Conservation (phyloP, 139 green algal species). For the Microglena sp. region DNA sequence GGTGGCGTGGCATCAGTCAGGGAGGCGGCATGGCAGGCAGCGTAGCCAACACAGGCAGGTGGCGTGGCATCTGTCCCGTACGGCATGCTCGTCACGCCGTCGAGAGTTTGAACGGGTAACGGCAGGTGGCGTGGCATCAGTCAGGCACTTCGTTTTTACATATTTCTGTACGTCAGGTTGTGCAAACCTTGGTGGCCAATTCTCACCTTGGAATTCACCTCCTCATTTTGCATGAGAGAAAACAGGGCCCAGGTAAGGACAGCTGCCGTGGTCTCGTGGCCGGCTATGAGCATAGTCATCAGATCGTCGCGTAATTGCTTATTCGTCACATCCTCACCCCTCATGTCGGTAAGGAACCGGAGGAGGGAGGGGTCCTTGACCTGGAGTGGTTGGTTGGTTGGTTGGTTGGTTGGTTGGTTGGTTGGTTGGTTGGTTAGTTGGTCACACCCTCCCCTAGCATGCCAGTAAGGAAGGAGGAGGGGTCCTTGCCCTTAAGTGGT, state of each 20-base stretch:
- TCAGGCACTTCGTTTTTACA: no score
- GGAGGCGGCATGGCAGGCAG: no score
- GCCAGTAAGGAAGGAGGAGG: background rate
- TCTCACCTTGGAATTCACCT: slow-evolving; percentile 41
- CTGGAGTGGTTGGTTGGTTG: no score
- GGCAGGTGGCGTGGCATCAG: no score
- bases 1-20: no score
- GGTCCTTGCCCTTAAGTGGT: background rate
- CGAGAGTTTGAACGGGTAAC: no score
- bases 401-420: no score
- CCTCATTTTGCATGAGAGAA: slow-evolving; percentile 49
- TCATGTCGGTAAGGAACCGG: slow-evolving; percentile 94
- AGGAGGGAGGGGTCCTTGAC: slow-evolving; percentile 80
- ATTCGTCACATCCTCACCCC: slow-evolving; percentile 76
- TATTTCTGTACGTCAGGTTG: no score
- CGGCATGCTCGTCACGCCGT: no score
- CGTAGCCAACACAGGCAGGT: no score
- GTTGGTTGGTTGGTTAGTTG: no score
- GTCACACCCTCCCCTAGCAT: background rate
- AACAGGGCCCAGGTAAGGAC: slow-evolving; percentile 84
- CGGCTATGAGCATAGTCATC: slow-evolving; percentile 78
- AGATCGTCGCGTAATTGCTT: slow-evolving; percentile 94
- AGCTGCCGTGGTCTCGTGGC: slow-evolving; percentile 94
- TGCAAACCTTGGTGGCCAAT: background rate
- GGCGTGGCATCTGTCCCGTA: no score